Percentiles rank a stretch among this genome's conserved stretches.
Evolutionary conservation across 768 basidiomycete species (phyloP).

Genomic region (Kockovaella imperatae): DNA sequence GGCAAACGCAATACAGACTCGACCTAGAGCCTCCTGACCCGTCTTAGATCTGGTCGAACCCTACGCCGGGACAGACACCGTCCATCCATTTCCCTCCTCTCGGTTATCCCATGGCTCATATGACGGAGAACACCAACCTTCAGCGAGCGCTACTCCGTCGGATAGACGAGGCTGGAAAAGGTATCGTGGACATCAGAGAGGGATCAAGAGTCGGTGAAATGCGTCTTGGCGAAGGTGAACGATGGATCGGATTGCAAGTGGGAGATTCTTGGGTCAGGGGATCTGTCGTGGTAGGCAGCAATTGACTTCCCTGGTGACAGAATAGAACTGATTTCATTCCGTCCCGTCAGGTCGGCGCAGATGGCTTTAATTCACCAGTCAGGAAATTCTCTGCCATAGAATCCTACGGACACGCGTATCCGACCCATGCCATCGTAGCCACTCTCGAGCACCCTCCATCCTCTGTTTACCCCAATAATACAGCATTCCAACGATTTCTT

Average conservation of each 20-base stretch:
- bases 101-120: constrained; percentile 59
- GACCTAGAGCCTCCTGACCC: constrained; percentile 26
- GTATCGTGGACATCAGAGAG: constrained; percentile 60
- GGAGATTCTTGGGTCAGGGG: constrained; percentile 58
- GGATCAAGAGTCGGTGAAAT: constrained; percentile 69
- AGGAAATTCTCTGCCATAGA: constrained; percentile 74
- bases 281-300: constrained; percentile 59
- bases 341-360: constrained; percentile 72
- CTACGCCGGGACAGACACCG: constrained; percentile 36
- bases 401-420: constrained; percentile 86
- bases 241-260: constrained; percentile 74
- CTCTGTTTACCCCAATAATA: constrained; percentile 52
- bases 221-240: constrained; percentile 51
- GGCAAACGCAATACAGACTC: neutral
- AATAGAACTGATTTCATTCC: neutral
- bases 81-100: constrained; percentile 39
- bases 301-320: neutral
- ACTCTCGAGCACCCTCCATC: constrained; percentile 70
- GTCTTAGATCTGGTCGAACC: constrained; percentile 60
- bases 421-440: constrained; percentile 80
- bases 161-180: constrained; percentile 49
- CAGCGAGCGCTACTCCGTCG: constrained; percentile 72
- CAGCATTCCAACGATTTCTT: constrained; percentile 88
- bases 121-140: constrained; percentile 89
- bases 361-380: constrained; percentile 91